phyloP scores from a whole-genome alignment of 768 basidiomycete genomes.

The Russula ochroleuca region DNA sequence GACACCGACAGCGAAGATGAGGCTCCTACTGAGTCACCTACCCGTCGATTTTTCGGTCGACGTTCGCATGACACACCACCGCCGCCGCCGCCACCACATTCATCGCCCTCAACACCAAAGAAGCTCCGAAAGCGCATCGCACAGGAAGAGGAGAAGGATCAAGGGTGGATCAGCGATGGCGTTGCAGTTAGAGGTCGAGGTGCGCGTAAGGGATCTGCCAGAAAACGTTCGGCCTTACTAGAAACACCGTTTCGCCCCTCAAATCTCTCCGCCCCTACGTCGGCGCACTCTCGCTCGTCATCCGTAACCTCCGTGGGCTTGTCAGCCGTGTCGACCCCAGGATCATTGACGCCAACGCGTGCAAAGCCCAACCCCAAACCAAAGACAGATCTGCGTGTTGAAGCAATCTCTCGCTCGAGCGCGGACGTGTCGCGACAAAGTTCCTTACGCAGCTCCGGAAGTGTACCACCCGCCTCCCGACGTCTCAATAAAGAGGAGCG shows the following conservation, averaged over 20 bases:
- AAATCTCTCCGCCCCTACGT: neutral
- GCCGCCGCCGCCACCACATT: neutral
- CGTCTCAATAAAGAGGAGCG: neutral
- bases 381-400: conserved; percentile 16
- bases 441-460: conserved; percentile 15
- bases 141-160: conserved; percentile 14
- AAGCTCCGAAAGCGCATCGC: conserved; percentile 13
- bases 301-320: neutral
- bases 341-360: conserved; percentile 1
- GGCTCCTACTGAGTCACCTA: conserved; percentile 9
- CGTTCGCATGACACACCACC: conserved; percentile 18
- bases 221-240: neutral
- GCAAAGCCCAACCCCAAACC: conserved; percentile 3
- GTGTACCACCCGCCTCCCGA: neutral
- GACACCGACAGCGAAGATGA: conserved; percentile 34
- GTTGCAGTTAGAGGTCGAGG: conserved; percentile 21
- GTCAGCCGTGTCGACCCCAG: neutral
- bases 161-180: conserved; percentile 27
- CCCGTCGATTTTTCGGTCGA: conserved; percentile 13
- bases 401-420: conserved; percentile 15
- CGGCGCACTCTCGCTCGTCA: conserved; percentile 7
- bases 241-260: neutral
- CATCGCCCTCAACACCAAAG: neutral
- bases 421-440: conserved; percentile 16
- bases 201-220: conserved; percentile 15